Evolutionary conservation across 2,329 filamentous ascomycete species (phyloP).

Genomic region (Huntiella bhutanensis): DNA sequence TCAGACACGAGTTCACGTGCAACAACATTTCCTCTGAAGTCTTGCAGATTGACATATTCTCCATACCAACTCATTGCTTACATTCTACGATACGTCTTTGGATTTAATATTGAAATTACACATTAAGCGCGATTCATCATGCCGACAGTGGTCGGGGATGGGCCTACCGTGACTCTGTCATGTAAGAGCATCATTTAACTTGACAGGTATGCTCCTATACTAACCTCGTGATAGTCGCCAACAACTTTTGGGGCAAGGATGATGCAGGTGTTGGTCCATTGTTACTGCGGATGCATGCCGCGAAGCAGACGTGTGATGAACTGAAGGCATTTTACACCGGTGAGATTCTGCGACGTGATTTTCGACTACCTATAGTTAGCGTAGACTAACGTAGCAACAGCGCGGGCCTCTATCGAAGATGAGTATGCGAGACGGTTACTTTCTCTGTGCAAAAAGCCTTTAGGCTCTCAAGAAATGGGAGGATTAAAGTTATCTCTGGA

Average conservation of each 20-base stretch:
- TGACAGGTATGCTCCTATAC: neutral
- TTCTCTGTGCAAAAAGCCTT: constrained; percentile 65
- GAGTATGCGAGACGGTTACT: constrained; percentile 86
- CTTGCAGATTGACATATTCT: too few species aligned
- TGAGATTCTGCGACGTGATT: constrained; percentile 22
- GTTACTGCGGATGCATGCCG: constrained; percentile 82
- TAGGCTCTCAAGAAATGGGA: constrained; percentile 75
- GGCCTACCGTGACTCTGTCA: constrained; percentile 47
- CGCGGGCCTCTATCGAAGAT: constrained; percentile 84
- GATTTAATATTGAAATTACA: neutral
- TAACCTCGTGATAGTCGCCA: constrained; percentile 49
- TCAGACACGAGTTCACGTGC: too few species aligned
- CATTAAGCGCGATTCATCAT: constrained; percentile 20
- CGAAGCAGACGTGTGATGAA: constrained; percentile 90
- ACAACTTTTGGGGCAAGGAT: constrained; percentile 99
- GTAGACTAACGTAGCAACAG: neutral
- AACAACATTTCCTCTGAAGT: too few species aligned
- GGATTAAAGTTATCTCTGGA: constrained; percentile 72
- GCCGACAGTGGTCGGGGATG: constrained; percentile 41
- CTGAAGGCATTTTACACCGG: constrained; percentile 75
- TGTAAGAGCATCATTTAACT: constrained; percentile 28
- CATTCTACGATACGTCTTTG: too few species aligned
- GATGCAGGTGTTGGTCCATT: constrained; percentile 87
- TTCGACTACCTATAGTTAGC: neutral
- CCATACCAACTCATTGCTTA: too few species aligned